Base-by-base conservation (phyloP, 139 green algal species). In the Zygnema cylindricum region DNA sequence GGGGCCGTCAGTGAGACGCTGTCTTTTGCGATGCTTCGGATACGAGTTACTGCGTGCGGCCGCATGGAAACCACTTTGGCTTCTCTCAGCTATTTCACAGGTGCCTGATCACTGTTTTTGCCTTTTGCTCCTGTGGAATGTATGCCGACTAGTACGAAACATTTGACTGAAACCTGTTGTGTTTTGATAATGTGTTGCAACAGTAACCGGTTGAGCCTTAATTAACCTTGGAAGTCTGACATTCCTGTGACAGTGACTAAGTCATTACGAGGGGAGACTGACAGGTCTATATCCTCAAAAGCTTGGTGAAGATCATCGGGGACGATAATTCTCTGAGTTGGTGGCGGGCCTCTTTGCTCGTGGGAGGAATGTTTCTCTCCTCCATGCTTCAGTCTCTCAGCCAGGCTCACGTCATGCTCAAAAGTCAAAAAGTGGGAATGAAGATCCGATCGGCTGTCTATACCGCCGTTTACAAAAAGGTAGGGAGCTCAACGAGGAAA, bases 391-490 rank as follows among this genome's bases (percentile, higher is more conserved):
- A 88, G 82, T 71, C 39, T 33, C 36, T 88, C n/a, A 57, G 36
- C 30, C 63, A 84, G 32, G 69, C 57, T 63, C 82, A 88, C 57
- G 69, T 39, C 42, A 84, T 88, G 55, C 78, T 76, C 21, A 36
- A 76, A 43, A 73, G 73, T 0, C 84, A 89, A 54, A 86, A 69
- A 35, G 84, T 85, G 1, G 84, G 84, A 43, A 89, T 89, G 69
- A 40, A 85, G 32, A n/a, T 84, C 33, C 84, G 84, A 1, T 23
- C 84, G 1, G 35, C 73, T 21, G 84, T 89, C 73, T 85, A 42
- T 63, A 35, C 57, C 21, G 84, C 77, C n/a, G 84, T 89, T 35
- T 89, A 84, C 69, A 43, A 89, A 21, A 89, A 89, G 84, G 84
- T 88, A 69, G 1, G 40, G 16, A 25, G n/a, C n/a, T n/a, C n/a